Evolutionary conservation across 169 alveolate species (phyloP).

Genomic region (Plasmodium malariae): DNA sequence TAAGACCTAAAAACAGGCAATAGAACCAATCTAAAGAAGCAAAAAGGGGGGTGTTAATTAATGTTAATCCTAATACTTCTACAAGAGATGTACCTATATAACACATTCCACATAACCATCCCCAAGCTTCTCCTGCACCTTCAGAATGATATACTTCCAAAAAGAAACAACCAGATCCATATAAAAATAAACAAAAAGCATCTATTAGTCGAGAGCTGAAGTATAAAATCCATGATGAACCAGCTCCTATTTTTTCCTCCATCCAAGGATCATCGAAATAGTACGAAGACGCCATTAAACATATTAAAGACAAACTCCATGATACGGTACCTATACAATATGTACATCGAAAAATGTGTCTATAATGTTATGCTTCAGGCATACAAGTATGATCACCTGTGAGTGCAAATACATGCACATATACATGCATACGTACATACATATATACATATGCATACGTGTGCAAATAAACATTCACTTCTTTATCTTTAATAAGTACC

Average conservation of each 20-base stretch:
- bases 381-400: not conserved
- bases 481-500: slow-evolving; percentile 45
- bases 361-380: not conserved
- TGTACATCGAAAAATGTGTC: not conserved
- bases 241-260: slow-evolving; percentile 89
- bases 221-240: slow-evolving; percentile 89
- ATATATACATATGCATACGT: not conserved
- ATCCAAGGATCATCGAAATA: slow-evolving; percentile 91
- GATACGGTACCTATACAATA: slow-evolving; percentile 83
- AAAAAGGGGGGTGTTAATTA: slow-evolving; percentile 83
- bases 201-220: slow-evolving; percentile 89
- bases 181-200: slow-evolving; percentile 85
- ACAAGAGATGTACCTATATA: slow-evolving; percentile 83
- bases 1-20: slow-evolving; percentile 87
- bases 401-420: not conserved
- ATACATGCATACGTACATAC: not conserved
- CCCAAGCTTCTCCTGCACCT: slow-evolving; percentile 94
- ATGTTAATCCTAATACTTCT: slow-evolving; percentile 86
- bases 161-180: slow-evolving; percentile 92
- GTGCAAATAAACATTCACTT: not conserved
- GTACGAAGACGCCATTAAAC: slow-evolving; percentile 89
- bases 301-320: slow-evolving; percentile 86
- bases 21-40: slow-evolving; percentile 86
- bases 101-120: slow-evolving; percentile 91
- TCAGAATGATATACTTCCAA: slow-evolving; percentile 93